phyloP scores from a whole-genome alignment of 176 grass and related monocot species.

The Pontederia crassipes region DNA sequence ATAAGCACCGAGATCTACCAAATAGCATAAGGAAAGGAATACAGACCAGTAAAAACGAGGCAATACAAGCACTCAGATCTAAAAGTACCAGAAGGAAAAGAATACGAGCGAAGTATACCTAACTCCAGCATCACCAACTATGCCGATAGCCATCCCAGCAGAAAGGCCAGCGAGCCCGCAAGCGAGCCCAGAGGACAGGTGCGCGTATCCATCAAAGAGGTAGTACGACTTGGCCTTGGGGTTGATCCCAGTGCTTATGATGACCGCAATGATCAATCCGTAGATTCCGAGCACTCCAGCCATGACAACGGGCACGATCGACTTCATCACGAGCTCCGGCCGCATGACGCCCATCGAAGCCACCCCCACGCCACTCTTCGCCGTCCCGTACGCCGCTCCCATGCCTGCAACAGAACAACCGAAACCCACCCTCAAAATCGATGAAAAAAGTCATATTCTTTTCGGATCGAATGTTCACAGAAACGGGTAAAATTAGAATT shows the following conservation, averaged over 20 bases:
- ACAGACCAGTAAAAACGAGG: too few relatives aligned
- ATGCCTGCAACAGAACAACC: neutral
- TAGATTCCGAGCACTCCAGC: conserved; percentile 16
- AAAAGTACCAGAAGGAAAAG: neutral
- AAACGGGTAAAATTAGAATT: too few relatives aligned
- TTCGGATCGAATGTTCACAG: neutral
- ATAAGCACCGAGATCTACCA: neutral
- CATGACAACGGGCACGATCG: conserved; percentile 17
- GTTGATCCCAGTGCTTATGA: conserved; percentile 16
- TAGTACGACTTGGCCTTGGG: conserved; percentile 19
- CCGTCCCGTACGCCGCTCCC: conserved; percentile 15
- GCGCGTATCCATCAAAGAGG: conserved; percentile 7
- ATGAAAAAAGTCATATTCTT: too few relatives aligned
- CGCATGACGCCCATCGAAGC: conserved; percentile 17
- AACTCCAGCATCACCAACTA: conserved; percentile 14
- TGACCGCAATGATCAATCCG: conserved; percentile 12
- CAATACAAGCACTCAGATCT: neutral
- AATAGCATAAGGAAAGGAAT: neutral
- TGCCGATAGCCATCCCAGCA: conserved; percentile 17
- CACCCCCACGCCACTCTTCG: conserved; percentile 12
- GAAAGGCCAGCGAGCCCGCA: conserved; percentile 13
- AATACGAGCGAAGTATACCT: neutral
- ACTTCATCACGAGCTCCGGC: conserved; percentile 19
- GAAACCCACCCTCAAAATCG: neutral
- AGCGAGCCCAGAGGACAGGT: conserved; percentile 3